These are phyloP conservation scores for Stenocarpella maydis DNA, from an alignment of 2,329 filamentous ascomycete genomes.

Conservation along the genomic window DNA sequence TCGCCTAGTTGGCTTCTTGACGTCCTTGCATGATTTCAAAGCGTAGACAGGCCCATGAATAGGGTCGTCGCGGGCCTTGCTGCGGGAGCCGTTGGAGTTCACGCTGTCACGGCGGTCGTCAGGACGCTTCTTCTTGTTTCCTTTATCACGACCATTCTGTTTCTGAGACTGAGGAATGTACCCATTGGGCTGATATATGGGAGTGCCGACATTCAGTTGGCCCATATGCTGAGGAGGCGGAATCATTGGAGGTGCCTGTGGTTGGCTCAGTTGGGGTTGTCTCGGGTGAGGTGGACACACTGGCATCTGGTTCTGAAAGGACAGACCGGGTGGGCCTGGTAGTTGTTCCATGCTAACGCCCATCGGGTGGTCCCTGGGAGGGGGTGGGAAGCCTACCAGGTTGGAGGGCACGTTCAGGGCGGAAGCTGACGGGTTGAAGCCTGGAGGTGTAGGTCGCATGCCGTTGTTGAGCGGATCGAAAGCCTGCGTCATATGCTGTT, in stretches of 20 bases:
- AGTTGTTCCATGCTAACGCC: neutral
- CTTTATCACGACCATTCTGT: neutral
- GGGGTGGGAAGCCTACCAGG: neutral
- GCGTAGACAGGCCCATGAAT: conserved; percentile 28
- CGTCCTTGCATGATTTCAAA: conserved; percentile 17
- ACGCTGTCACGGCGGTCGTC: conserved; percentile 25
- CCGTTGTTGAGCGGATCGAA: neutral
- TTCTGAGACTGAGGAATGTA: conserved; percentile 8
- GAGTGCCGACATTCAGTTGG: conserved; percentile 1
- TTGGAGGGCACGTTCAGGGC: neutral
- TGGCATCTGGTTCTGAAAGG: conserved; percentile 25
- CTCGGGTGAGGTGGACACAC: conserved; percentile 3
- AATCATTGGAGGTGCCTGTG: conserved; percentile 1
- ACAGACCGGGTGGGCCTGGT: neutral
- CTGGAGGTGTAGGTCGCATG: conserved; percentile 15
- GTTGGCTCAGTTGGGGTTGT: neutral
- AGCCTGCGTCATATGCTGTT: conserved; percentile 10
- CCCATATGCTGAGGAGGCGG: neutral
- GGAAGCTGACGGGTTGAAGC: conserved; percentile 3
- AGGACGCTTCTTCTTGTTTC: neutral
- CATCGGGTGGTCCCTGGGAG: neutral
- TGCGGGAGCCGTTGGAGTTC: conserved; percentile 18
- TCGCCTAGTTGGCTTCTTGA: neutral
- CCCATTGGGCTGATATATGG: conserved; percentile 28
- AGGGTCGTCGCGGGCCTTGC: conserved; percentile 25